Percentiles rank a stretch among this genome's conserved stretches.
These are phyloP conservation scores for Artemisia argyi DNA, from an alignment of 129 eudicot genomes.

Conservation along the genomic window DNA sequence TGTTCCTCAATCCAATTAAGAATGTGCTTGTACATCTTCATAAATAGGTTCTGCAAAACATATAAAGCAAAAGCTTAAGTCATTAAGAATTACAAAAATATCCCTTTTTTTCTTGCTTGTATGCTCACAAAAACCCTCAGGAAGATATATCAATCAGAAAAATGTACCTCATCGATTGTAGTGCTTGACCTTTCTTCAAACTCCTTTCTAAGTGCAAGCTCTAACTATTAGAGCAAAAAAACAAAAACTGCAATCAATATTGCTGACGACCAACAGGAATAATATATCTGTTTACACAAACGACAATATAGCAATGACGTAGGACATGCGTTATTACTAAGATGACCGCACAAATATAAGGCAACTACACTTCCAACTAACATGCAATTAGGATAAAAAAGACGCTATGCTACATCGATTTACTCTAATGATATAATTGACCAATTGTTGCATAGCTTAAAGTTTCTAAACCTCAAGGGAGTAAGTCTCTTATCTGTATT, in stretches of 20 bases:
- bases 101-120: no score
- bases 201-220: constrained; percentile 77
- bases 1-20: constrained; percentile 96
- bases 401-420: not conserved
- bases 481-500: not conserved
- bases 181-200: constrained; percentile 58
- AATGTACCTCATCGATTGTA: constrained; percentile 59
- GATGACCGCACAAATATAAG: not conserved
- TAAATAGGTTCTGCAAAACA: constrained; percentile 48
- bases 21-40: constrained; percentile 66
- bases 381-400: not conserved
- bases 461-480: not conserved
- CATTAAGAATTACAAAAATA: no score
- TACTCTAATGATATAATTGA: not conserved
- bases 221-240: constrained; percentile 55
- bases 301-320: not conserved
- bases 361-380: not conserved
- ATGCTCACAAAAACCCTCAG: no score
- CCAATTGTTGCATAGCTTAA: constrained; percentile 9
- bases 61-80: not conserved
- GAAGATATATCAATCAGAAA: not conserved
- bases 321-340: not conserved
- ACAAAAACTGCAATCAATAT: not conserved
- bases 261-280: not conserved
- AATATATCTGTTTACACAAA: constrained; percentile 7